Evolutionary conservation across 2,329 filamentous ascomycete species (phyloP), one percentile per base, ranked within the genome.

Genomic region (Ophiosphaerella narmari): DNA sequence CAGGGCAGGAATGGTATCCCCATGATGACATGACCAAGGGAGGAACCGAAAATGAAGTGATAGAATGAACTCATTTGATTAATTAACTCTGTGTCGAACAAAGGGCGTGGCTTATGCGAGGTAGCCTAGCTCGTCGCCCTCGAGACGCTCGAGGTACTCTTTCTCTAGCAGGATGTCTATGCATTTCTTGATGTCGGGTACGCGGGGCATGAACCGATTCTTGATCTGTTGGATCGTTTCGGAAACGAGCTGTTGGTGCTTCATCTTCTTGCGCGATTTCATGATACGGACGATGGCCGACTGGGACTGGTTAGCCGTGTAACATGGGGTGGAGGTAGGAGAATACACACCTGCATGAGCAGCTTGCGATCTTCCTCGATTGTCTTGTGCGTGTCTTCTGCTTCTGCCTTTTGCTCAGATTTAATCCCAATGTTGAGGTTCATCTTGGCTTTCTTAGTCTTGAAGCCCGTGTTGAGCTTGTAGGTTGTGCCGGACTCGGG

Each of bases 181-280:
- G 75, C 94, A 97, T 80, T 97, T 99, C 81, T 99, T 99, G 83
- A 99, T 99, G 65, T 99, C 94, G 13, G 85, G 82, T 26, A 99
- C 84, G 77, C 96, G 96, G 35, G 94, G 94, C 50, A 91, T 86
- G 75, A 99, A 99, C 35, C 94, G 90, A 36, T 86, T 87, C 72
- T 89, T 90, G 74, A 99, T 97, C 75, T 97, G 94, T 68, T 87
- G 88, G 73, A 99, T 97, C 21, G 92, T 95, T 77, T 99, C 94
- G 69, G 90, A 88, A 46, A 99, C 91, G 11, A 99, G 86, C 70
- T 94, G 89, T 54, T 88, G 86, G 77, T 99, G 93, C 84, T 97
- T 97, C 90, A 97, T 95, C 78, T 88, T 90, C 86, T 99, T 97
- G 54, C 94, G 88, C 3, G 93, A 95, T 80, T 99, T 99, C 94